Conservation (phyloP, 805 yeast genomes). For the Danielia oregonensis region DNA sequence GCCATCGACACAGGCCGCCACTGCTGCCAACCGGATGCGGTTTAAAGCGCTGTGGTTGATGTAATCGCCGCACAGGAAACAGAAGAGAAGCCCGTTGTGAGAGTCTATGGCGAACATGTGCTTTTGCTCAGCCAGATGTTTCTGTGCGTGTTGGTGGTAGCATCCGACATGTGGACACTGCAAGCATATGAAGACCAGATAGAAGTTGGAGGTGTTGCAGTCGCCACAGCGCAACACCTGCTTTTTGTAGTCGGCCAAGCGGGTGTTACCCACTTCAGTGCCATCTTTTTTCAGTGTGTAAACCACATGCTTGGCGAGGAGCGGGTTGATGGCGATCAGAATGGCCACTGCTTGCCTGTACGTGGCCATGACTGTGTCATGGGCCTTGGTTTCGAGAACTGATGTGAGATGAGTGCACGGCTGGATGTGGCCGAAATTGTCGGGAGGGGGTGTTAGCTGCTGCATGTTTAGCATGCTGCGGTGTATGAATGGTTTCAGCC, state of each 20-base stretch:
- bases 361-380: constrained; percentile 45
- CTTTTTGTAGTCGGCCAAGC: constrained; percentile 39
- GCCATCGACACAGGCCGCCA: constrained; percentile 5
- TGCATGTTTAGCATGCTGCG: constrained; percentile 2
- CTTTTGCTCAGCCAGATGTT: constrained; percentile 29
- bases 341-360: constrained; percentile 51
- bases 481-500: too few species aligned
- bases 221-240: constrained; percentile 48
- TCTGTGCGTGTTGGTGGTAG: constrained; percentile 35
- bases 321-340: constrained; percentile 31
- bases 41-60: constrained; percentile 61
- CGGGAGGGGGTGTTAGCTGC: constrained; percentile 17
- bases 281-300: constrained; percentile 37
- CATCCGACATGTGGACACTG: constrained; percentile 81
- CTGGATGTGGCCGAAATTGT: constrained; percentile 28
- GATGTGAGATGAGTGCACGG: constrained; percentile 49
- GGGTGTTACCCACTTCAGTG: constrained; percentile 30
- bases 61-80: constrained; percentile 75
- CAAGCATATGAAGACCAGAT: constrained; percentile 57
- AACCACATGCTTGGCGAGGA: constrained; percentile 12
- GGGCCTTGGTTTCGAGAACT: constrained; percentile 47
- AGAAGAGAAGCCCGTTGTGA: constrained; percentile 62
- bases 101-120: constrained; percentile 56
- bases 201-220: constrained; percentile 41
- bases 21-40: constrained; percentile 36